Evolutionary conservation across 2,329 filamentous ascomycete genomes (phyloP).

Genomic region (Trichothecium roseum): DNA sequence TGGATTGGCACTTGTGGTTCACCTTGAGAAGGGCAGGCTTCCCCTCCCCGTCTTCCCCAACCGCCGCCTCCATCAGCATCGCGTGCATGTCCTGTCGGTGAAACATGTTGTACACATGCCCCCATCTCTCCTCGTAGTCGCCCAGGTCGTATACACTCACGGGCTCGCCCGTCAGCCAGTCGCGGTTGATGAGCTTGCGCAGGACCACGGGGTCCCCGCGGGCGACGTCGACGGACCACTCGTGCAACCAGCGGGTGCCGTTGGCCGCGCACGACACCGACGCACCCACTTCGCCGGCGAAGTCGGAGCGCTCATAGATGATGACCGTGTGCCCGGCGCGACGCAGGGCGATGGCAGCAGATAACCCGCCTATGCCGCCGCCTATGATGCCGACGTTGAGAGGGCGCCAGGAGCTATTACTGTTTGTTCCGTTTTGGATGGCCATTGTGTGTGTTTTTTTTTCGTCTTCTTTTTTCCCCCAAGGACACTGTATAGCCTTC

Average conservation of each 20-base stretch:
- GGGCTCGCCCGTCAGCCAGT: constrained; percentile 60
- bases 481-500: too few relatives aligned
- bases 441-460: too few relatives aligned
- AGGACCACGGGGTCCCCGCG: constrained; percentile 57
- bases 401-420: constrained; percentile 26
- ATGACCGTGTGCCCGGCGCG: constrained; percentile 39
- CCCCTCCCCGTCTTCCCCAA: constrained; percentile 41
- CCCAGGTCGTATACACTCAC: constrained; percentile 52
- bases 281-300: constrained; percentile 56
- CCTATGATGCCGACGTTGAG: constrained; percentile 34
- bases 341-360: constrained; percentile 33
- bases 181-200: constrained; percentile 55
- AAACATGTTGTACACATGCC: constrained; percentile 58
- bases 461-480: too few relatives aligned
- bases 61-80: constrained; percentile 52
- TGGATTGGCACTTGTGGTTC: constrained; percentile 43
- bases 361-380: constrained; percentile 38
- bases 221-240: constrained; percentile 55
- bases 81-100: constrained; percentile 59
- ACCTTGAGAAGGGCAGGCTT: constrained; percentile 41
- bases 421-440: neutral
- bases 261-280: constrained; percentile 61
- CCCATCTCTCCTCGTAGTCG: constrained; percentile 57
- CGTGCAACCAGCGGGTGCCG: constrained; percentile 57
- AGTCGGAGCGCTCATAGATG: constrained; percentile 57